Evolutionary conservation across 169 alveolate species (phyloP), one percentile per base, ranked within the genome.

Genomic region (Cryptosporidium sp.): DNA sequence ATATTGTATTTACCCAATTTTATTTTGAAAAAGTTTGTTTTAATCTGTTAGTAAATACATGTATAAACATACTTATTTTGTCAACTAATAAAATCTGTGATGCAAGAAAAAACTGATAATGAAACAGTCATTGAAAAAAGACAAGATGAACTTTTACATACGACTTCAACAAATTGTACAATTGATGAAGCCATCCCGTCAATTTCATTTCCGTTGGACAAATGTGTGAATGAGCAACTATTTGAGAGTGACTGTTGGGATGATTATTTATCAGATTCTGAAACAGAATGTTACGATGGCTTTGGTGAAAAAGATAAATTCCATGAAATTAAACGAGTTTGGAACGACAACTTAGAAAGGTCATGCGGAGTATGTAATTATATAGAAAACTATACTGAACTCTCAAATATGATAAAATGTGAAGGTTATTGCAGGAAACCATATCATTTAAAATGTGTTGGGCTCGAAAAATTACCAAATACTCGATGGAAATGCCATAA

Each of bases 301-400:
- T 10, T 29, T 8, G 6, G 4, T 23, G 67, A n/a, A n/a, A 51
- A 48, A 48, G 26, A 23, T 31, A 29, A n/a, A 39, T n/a, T 33
- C 0, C 33, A 39, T 33, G 29, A 18, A 52, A 59, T 31, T 26
- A 55, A 55, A n/a, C 69, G 67, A 59, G 55, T 80, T 37, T 80
- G 89, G 89, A 80, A 80, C 39, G 89, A 80, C 37, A 80, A 80
- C 35, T 26, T 80, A 23, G 89, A 80, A 48, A 61, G 51, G 31
- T 80, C 89, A 10, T 80, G 89, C 43, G 75, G 80, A 80, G 43
- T 8, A 8, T 80, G 89, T 55, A 62, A 65, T 43, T 41, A 59
- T 62, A 41, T 80, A 21, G 73, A 62, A 45, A 80, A 48, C 10
- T 21, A 43, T 23, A 26, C 41, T n/a, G 89, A 80, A 33, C 59